These are phyloP conservation scores for Reticulomyxa filosa DNA, from an alignment of 78 protist species.

Conservation along the genomic window DNA sequence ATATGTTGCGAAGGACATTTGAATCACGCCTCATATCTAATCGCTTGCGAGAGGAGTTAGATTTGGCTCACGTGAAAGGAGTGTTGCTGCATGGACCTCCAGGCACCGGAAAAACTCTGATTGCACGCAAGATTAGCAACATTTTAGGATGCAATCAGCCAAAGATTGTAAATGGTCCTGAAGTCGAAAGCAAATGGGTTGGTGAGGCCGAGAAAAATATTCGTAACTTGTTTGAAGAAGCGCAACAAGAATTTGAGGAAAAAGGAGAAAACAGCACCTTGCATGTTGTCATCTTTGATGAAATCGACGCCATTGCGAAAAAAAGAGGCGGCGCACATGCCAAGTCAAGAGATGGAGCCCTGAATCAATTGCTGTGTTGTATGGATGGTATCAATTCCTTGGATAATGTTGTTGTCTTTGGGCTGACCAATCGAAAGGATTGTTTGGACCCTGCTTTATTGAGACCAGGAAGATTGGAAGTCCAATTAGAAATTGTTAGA, in stretches of 20 bases:
- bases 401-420: too few species aligned
- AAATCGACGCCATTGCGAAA: conserved; percentile 26
- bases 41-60: too few species aligned
- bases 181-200: conserved; percentile 20
- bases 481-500: not conserved
- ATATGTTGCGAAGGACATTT: too few species aligned
- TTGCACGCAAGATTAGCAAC: conserved; percentile 32
- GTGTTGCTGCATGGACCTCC: conserved; percentile 92
- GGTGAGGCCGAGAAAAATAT: conserved; percentile 27
- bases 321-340: not conserved
- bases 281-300: conserved; percentile 32
- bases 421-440: too few species aligned
- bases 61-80: conserved; percentile 20
- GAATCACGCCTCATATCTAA: too few species aligned
- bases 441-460: not conserved
- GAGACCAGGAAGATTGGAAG: conserved; percentile 9
- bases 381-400: not conserved
- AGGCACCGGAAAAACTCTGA: conserved; percentile 57
- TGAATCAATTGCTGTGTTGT: conserved; percentile 1
- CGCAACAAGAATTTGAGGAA: conserved; percentile 4
- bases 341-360: not conserved
- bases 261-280: conserved; percentile 9
- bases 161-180: conserved; percentile 11
- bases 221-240: conserved; percentile 13
- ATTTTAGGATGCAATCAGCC: too few species aligned